Percentiles rank a stretch among this genome's conserved stretches.
phyloP scores from a whole-genome alignment of 768 basidiomycete species.

The Lactarius hatsudake region DNA sequence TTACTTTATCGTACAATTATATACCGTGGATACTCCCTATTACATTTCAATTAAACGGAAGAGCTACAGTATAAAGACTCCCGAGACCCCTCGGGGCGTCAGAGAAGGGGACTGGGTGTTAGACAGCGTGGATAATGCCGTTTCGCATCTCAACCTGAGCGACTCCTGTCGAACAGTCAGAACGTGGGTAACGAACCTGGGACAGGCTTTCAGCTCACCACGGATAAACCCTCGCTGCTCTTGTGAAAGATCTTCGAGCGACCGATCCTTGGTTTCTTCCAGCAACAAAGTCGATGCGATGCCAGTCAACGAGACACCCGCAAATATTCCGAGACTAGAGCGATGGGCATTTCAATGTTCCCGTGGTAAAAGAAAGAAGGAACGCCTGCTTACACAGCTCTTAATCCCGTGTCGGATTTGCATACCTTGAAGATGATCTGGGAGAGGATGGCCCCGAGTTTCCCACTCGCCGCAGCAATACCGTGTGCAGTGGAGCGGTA shows the following conservation, averaged over 20 bases:
- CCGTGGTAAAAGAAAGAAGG: neutral
- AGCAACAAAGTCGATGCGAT: conserved; percentile 42
- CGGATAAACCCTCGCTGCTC: conserved; percentile 34
- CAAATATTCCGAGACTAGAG: conserved; percentile 42
- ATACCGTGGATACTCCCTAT: too few species aligned
- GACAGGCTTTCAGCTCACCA: neutral
- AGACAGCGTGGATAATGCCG: neutral
- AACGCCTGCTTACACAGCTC: conserved; percentile 34
- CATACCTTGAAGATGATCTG: conserved; percentile 34
- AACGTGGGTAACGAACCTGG: neutral
- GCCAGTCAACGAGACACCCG: conserved; percentile 44
- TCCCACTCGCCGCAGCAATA: conserved; percentile 44
- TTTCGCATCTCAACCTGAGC: neutral
- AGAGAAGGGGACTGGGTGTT: too few species aligned
- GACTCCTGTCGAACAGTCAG: conserved; percentile 3
- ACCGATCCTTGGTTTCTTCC: conserved; percentile 40
- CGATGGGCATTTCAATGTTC: neutral
- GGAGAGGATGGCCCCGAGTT: conserved; percentile 44
- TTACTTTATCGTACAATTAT: neutral
- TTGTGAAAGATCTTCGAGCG: conserved; percentile 37
- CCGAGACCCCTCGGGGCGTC: neutral
- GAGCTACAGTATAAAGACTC: too few species aligned
- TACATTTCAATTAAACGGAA: too few species aligned
- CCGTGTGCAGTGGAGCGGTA: conserved; percentile 45
- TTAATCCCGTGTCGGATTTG: conserved; percentile 28